Base-by-base conservation (phyloP, 306 rosid species). In the Medicago truncatula region DNA sequence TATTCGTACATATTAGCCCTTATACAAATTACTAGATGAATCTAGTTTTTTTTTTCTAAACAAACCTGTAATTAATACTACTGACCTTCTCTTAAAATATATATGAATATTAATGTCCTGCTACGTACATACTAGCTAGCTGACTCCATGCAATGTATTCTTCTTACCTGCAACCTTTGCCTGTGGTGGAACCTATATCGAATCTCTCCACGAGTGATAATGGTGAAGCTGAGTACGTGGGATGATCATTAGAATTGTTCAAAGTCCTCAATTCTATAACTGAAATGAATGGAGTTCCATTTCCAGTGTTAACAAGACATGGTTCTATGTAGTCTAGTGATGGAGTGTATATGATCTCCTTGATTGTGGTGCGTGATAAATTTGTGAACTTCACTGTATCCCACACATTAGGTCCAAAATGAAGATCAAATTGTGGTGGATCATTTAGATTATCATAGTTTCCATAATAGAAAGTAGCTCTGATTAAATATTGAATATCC, bases 161-260 rank as follows among this genome's bases (percentile, higher is more conserved):
- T 21, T 21, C 23, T 23, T 23, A 23, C 28, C 28, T 23, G 28
- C 2, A 23, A 1, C 2, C 28, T 23, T 1, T 23, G 28, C 2
- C 82, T 72, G 70, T 96, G 99, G 76, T 92, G 93, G 49, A 23
- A 1, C 28, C 28, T 23, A 23, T 1, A 23, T 23, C 28, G 2
- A 1, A 23, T 23, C 28, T 1, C 28, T 1, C 2, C 2, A 23
- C 1, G 28, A 23, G 28, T 23, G 28, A 23, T 23, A n/a, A n/a
- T n/a, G n/a, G n/a, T n/a, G n/a, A n/a, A n/a, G n/a, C n/a, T n/a
- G n/a, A n/a, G n/a, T n/a, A n/a, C n/a, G n/a, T n/a, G n/a, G n/a
- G n/a, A n/a, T n/a, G n/a, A n/a, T n/a, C n/a, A n/a, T n/a, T n/a
- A 21, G 23, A 0, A 12, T 46, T 46, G 52, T 13, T 13, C 52